Conservation (phyloP, 495 filamentous ascomycete species). For the Penicillium roqueforti region DNA sequence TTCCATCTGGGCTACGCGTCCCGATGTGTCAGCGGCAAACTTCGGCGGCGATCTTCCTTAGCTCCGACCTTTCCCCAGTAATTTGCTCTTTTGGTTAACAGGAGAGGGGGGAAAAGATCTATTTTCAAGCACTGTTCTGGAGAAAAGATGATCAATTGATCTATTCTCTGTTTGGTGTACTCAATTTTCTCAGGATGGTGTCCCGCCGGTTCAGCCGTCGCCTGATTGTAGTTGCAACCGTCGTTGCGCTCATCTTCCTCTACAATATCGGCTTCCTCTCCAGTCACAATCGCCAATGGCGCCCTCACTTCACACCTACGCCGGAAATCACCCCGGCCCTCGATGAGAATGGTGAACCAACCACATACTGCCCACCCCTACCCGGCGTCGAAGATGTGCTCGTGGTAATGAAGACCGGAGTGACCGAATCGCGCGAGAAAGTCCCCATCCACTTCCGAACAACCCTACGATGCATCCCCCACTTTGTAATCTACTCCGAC, state of each 20-base stretch:
- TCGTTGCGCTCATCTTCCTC: constrained; percentile 28
- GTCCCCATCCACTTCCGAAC: constrained; percentile 49
- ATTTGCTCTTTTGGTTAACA: neutral
- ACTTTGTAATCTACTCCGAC: constrained; percentile 55
- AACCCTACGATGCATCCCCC: constrained; percentile 49
- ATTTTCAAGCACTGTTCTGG: neutral
- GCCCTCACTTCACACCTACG: constrained; percentile 8
- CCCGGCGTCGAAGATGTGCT: constrained; percentile 43
- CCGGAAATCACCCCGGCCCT: constrained; percentile 5
- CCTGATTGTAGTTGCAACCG: constrained; percentile 24
- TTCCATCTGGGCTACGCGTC: constrained; percentile 5
- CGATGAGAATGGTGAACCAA: constrained; percentile 12
- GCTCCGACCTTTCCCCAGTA: constrained; percentile 8
- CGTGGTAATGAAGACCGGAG: constrained; percentile 46
- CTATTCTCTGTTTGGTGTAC: neutral
- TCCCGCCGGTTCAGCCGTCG: constrained; percentile 30
- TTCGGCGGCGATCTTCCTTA: constrained; percentile 7
- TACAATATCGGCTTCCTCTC: constrained; percentile 32
- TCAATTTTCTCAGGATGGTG: constrained; percentile 23
- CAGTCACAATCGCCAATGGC: constrained; percentile 2
- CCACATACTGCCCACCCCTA: constrained; percentile 33
- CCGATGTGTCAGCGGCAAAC: constrained; percentile 8
- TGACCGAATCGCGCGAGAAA: constrained; percentile 42
- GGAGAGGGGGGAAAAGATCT: constrained; percentile 4
- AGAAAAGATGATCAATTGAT: constrained; percentile 20